Conservation (phyloP, 345 rosid genomes). For the Geranium rotundifolium region DNA sequence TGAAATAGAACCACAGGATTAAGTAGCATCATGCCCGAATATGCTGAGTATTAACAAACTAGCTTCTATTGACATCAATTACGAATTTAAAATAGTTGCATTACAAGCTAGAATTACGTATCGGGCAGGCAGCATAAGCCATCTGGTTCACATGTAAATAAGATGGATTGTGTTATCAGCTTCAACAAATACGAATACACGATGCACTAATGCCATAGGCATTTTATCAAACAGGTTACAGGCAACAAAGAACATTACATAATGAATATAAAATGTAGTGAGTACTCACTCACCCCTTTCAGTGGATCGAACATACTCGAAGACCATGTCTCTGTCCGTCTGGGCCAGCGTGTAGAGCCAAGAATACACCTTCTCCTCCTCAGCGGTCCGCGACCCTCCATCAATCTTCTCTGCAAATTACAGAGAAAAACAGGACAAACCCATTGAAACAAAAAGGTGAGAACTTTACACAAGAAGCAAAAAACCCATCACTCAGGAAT, state of each 20-base stretch:
- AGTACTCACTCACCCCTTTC: constrained; percentile 41
- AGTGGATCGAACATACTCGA: constrained; percentile 58
- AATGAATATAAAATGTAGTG: background rate
- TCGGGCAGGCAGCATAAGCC: too few species aligned
- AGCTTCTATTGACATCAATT: too few species aligned
- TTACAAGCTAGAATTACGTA: background rate
- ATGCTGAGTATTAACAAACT: too few species aligned
- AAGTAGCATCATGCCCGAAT: too few species aligned
- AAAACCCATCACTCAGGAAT: background rate
- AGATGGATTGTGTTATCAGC: too few species aligned
- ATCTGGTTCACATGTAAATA: too few species aligned
- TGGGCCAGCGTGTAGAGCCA: constrained; percentile 53
- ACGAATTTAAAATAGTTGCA: background rate
- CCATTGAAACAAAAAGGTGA: too few species aligned
- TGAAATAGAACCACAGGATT: too few species aligned
- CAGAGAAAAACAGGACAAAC: constrained; percentile 8
- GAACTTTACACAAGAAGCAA: background rate
- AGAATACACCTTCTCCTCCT: constrained; percentile 54
- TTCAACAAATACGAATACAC: background rate
- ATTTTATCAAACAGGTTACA: constrained; percentile 11
- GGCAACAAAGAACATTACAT: background rate
- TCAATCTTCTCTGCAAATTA: constrained; percentile 28
- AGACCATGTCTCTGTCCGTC: constrained; percentile 39
- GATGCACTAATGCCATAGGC: background rate
- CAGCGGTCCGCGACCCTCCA: constrained; percentile 48